Base-by-base conservation (phyloP, 2,329 filamentous ascomycete genomes). In the Colletotrichum orchidophilum region DNA sequence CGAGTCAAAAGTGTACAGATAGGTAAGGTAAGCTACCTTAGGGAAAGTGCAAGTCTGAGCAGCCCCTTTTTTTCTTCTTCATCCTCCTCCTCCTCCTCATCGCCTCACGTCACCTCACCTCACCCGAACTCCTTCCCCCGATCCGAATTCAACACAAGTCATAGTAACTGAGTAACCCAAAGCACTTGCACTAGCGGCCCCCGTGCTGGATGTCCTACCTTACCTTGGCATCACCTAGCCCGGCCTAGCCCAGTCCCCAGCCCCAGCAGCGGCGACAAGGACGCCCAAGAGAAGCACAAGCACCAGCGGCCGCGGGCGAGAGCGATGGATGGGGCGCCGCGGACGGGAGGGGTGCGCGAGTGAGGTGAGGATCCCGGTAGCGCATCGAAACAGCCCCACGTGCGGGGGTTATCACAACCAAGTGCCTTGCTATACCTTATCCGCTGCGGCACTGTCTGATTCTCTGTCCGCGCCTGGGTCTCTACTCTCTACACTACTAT, bases 351-450 rank as follows among this genome's bases (percentile, higher is more conserved):
- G 35, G 35, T 26, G 53, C 21, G 31, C 63, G 15, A 67, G 33
- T 26, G 27, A 50, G 26, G 26, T 26, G 33, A 68, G 66, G 33
- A 65, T 72, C 70, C 70, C 29, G 60, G 70, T 72, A 70, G 70
- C 70, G 66, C 70, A 72, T 72, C 66, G 66, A 70, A 72, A 65
- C 70, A 70, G 66, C 66, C 66, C 70, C 70, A 72, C 66, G 70
- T 64, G 66, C 54, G 66, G 66, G 70, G 70, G 66, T 29, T 64
- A 24, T 31, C n/a, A 57, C 61, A 46, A n/a, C n/a, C n/a, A n/a
- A n/a, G n/a, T 54, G 24, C 31, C 50, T 31, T 26, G 49, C n/a
- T 52, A n/a, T n/a, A n/a, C n/a, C 12, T n/a, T 53, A 21, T 53
- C 21, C 26, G 50, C 26, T 21, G 50, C 50, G n/a, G n/a, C n/a